phyloP scores from a whole-genome alignment of 768 basidiomycete genomes.

The Boletales sp. region DNA sequence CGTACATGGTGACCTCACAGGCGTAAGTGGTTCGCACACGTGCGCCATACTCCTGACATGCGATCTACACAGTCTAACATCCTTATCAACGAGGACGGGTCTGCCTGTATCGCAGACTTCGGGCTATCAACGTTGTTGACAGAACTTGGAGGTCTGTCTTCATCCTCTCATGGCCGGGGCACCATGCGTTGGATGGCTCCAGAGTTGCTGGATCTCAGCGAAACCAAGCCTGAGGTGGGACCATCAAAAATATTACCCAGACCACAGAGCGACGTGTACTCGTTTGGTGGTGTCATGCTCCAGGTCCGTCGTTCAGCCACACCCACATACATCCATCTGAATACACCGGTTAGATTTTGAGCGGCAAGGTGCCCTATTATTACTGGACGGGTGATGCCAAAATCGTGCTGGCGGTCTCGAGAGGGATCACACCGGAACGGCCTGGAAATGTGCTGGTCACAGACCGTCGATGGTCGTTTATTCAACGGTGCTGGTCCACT shows the following conservation, averaged over 20 bases:
- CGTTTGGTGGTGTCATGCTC: not conserved
- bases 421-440: not conserved
- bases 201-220: constrained; percentile 1
- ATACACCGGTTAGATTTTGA: not conserved
- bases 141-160: not conserved
- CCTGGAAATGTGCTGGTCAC: not conserved
- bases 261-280: constrained; percentile 2
- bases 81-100: not conserved
- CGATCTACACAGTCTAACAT: constrained; percentile 1
- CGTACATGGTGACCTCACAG: constrained; percentile 5
- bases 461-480: not conserved
- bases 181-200: constrained; percentile 8
- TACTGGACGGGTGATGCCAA: not conserved
- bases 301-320: not conserved
- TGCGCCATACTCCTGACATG: not conserved
- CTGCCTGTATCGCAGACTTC: constrained; percentile 1
- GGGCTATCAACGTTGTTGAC: constrained; percentile 2
- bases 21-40: not conserved
- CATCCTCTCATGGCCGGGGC: not conserved
- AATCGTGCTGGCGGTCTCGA: not conserved
- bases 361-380: constrained; percentile 6
- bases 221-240: not conserved
- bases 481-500: constrained; percentile 5
- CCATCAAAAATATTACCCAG: not conserved
- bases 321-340: too few species aligned